A percentile compares a stretch with the other conserved stretches of the same genome.
These are phyloP conservation scores for Solanum aculeatissimum DNA, from an alignment of 305 asterid species.

Conservation along the genomic window DNA sequence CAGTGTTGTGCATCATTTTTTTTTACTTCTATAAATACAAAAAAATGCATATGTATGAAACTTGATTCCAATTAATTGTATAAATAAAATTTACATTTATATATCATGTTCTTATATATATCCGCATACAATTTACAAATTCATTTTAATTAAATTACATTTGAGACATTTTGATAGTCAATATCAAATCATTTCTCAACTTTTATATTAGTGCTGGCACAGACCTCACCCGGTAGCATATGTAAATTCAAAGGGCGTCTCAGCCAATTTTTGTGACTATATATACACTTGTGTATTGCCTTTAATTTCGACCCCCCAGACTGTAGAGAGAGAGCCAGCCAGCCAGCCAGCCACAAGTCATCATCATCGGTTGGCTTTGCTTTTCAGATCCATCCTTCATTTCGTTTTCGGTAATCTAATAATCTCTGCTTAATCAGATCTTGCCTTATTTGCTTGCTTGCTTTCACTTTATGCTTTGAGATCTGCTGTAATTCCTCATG, in stretches of 20 bases:
- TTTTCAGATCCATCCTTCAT: background rate
- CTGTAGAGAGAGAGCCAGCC: background rate
- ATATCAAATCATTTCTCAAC: no score
- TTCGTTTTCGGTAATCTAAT: background rate
- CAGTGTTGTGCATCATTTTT: no score
- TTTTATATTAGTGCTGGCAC: no score
- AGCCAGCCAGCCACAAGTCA: background rate
- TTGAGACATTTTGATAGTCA: no score
- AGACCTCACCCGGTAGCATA: accelerated
- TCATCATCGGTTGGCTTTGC: background rate
- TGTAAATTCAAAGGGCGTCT: background rate
- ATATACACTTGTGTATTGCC: background rate
- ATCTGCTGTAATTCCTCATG: background rate
- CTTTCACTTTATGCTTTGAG: background rate
- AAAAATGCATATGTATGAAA: no score
- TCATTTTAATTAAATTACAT: no score
- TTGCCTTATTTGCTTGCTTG: background rate
- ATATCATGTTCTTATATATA: no score
- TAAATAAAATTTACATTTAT: no score
- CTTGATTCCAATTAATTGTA: no score
- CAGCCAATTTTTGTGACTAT: background rate
- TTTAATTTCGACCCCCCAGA: background rate
- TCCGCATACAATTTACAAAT: no score
- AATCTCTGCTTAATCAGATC: background rate
- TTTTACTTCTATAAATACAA: no score